Evolutionary conservation across 2,329 filamentous ascomycete genomes (phyloP).

Genomic region (Paecilomyces dactylethromorphus): DNA sequence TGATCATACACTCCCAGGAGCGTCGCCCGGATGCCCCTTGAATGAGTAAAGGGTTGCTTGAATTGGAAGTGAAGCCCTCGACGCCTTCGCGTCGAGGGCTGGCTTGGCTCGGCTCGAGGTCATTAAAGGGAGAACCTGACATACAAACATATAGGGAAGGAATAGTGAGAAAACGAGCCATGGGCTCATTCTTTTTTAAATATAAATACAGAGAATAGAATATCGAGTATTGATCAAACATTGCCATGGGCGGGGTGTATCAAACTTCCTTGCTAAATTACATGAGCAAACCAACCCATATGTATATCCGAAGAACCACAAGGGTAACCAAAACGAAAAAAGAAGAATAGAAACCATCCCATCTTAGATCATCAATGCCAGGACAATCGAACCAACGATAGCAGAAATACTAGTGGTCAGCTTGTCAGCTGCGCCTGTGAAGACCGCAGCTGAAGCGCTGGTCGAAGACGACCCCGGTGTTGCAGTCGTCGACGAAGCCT

Average conservation of each 20-base stretch:
- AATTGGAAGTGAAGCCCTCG: too few relatives aligned
- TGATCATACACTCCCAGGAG: too few relatives aligned
- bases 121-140: too few relatives aligned
- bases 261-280: not conserved
- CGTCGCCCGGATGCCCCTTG: too few relatives aligned
- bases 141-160: too few relatives aligned
- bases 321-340: not conserved
- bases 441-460: not conserved
- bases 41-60: too few relatives aligned
- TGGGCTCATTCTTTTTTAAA: not conserved
- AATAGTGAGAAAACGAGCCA: not conserved
- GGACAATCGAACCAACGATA: not conserved
- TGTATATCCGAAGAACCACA: not conserved
- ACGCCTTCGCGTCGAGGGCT: too few relatives aligned
- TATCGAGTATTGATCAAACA: not conserved
- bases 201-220: not conserved
- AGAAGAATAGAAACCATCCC: not conserved
- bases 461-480: not conserved
- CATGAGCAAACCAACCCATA: not conserved
- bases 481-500: not conserved
- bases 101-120: too few relatives aligned
- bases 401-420: not conserved
- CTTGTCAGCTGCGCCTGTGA: conserved; percentile 4
- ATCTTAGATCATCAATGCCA: not conserved
- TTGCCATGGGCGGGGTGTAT: not conserved